phyloP scores from a whole-genome alignment of 169 alveolate genomes.

The Plasmodium blacklocki region DNA sequence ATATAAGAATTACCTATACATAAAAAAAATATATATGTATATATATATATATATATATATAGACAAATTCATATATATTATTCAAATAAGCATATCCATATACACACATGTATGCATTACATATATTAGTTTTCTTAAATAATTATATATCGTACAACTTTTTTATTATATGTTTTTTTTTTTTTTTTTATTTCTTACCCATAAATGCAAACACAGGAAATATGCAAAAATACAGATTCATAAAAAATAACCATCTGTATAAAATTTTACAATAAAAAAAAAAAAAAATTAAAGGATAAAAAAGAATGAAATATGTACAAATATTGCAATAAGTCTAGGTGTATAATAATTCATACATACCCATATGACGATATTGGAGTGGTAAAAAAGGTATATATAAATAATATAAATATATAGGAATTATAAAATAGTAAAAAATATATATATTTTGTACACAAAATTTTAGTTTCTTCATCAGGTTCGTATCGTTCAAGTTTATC shows the following conservation, averaged over 20 bases:
- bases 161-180: no score
- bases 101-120: no score
- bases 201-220: slow-evolving; percentile 43
- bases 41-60: slow-evolving; percentile 3
- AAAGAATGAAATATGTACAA: neutral
- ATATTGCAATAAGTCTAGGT: neutral
- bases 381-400: slow-evolving; percentile 54
- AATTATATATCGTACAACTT: neutral
- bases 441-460: slow-evolving; percentile 41
- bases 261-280: neutral
- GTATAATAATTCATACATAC: neutral
- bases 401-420: slow-evolving; percentile 39
- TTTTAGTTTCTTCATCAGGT: slow-evolving; percentile 54
- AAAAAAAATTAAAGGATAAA: neutral
- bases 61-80: neutral
- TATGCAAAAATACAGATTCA: slow-evolving; percentile 49
- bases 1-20: slow-evolving; percentile 47
- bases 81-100: no score
- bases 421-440: slow-evolving; percentile 33
- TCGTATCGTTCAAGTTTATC: slow-evolving; percentile 49
- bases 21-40: neutral
- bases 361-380: slow-evolving; percentile 42
- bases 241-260: slow-evolving; percentile 56
- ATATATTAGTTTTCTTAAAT: no score
- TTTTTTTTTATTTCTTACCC: slow-evolving; percentile 27